Percentiles rank a stretch among this genome's conserved stretches.
Conservation (phyloP, 306 rosid species). For the Nissolia schottii region DNA sequence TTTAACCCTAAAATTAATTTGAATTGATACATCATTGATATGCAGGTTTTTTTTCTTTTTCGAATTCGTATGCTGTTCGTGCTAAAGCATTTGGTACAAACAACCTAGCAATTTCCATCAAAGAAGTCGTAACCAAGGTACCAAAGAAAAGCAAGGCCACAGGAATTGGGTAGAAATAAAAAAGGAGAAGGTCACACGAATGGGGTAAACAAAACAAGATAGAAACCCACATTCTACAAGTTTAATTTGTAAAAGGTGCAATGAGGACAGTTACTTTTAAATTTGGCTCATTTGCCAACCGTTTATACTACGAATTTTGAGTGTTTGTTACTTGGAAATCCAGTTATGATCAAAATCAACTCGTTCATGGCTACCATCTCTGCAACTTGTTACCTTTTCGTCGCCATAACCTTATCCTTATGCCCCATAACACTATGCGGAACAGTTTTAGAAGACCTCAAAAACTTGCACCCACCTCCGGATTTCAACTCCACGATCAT, state of each 20-base stretch:
- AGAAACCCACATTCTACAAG: too few species aligned
- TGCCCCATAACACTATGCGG: conserved; percentile 24
- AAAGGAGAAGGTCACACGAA: too few species aligned
- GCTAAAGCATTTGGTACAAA: too few species aligned
- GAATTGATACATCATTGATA: too few species aligned
- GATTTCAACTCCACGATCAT: conserved; percentile 59
- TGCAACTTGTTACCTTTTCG: conserved; percentile 19
- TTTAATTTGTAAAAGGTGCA: neutral
- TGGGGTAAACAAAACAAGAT: too few species aligned
- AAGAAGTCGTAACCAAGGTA: too few species aligned
- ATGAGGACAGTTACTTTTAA: conserved; percentile 11
- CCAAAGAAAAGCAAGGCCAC: too few species aligned
- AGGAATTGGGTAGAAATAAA: too few species aligned
- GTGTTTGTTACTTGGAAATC: neutral
- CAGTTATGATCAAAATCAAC: neutral
- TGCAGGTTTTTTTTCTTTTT: too few species aligned
- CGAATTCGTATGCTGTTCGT: too few species aligned
- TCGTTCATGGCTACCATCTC: conserved; percentile 45
- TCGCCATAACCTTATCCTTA: conserved; percentile 16
- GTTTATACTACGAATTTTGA: neutral
- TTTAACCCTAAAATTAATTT: too few species aligned
- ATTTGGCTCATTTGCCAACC: conserved; percentile 12
- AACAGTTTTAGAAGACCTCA: conserved; percentile 65
- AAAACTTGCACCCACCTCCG: conserved; percentile 49
- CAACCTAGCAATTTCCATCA: too few species aligned